A percentile compares a stretch with the other conserved stretches of the same genome.
phyloP scores from a whole-genome alignment of 2,329 filamentous ascomycete genomes.

The Fusarium compactum region DNA sequence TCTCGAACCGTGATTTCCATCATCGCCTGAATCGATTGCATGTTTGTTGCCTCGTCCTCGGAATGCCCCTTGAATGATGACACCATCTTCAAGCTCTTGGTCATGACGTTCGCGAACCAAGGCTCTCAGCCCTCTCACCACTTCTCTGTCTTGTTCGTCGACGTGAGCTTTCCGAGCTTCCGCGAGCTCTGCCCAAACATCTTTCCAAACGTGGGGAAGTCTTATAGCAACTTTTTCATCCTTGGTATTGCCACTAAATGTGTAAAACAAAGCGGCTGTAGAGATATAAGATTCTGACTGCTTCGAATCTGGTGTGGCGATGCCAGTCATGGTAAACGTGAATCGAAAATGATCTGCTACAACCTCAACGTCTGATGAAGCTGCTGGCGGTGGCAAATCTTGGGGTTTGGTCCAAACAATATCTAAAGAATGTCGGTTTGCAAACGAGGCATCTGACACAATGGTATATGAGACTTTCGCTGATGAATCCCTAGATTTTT shows the following conservation, averaged over 20 bases:
- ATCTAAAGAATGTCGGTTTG: constrained; percentile 79
- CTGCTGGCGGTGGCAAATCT: constrained; percentile 55
- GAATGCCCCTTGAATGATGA: constrained; percentile 83
- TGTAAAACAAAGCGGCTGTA: constrained; percentile 82
- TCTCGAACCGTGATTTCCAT: constrained; percentile 57
- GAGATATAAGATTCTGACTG: constrained; percentile 92
- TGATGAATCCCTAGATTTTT: constrained; percentile 71
- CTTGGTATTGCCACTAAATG: constrained; percentile 81
- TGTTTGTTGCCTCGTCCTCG: constrained; percentile 67
- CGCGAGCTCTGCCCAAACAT: constrained; percentile 85
- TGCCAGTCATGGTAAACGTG: constrained; percentile 77
- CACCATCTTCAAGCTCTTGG: constrained; percentile 77
- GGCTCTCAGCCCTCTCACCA: constrained; percentile 75
- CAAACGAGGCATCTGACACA: constrained; percentile 79
- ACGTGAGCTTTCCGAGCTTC: constrained; percentile 76
- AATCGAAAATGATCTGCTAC: constrained; percentile 64
- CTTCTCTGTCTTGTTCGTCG: constrained; percentile 76
- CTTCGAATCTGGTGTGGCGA: constrained; percentile 79
- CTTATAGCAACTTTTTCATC: constrained; percentile 88
- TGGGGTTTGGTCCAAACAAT: constrained; percentile 85
- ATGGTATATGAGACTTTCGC: constrained; percentile 75
- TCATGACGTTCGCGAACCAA: constrained; percentile 77
- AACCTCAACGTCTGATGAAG: constrained; percentile 58
- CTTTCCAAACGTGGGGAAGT: constrained; percentile 83
- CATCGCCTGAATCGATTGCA: constrained; percentile 62